phyloP scores from a whole-genome alignment of 768 basidiomycete species.

The Trametes meyenii region DNA sequence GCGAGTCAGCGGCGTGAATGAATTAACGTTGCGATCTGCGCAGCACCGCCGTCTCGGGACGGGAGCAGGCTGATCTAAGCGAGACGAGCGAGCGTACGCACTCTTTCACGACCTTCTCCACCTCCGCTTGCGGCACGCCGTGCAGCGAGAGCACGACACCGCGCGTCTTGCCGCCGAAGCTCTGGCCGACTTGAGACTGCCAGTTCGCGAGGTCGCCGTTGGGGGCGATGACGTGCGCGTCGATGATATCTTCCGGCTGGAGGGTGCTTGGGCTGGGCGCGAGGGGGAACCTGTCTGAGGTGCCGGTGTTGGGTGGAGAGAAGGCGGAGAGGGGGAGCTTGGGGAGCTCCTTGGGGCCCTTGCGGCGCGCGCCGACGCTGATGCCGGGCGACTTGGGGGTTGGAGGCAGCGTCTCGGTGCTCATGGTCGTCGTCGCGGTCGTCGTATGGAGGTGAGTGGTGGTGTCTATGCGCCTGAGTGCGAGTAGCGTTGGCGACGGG shows the following conservation, averaged over 20 bases:
- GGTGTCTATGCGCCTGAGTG: background rate
- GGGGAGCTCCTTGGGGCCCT: slow-evolving; percentile 65
- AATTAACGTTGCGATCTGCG: background rate
- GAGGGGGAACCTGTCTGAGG: slow-evolving; percentile 66
- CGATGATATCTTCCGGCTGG: slow-evolving; percentile 64
- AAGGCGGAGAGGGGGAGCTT: slow-evolving; percentile 78
- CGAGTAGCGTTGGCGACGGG: background rate
- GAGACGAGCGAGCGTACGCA: slow-evolving; percentile 38
- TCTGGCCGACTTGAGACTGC: slow-evolving; percentile 53
- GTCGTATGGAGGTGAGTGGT: background rate
- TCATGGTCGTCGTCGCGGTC: slow-evolving; percentile 11
- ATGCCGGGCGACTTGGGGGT: slow-evolving; percentile 46
- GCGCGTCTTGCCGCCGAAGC: slow-evolving; percentile 46
- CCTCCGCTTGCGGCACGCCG: slow-evolving; percentile 38
- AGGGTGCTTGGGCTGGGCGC: slow-evolving; percentile 70
- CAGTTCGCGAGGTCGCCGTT: slow-evolving; percentile 50
- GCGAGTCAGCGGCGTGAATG: background rate
- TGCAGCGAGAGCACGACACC: slow-evolving; percentile 63
- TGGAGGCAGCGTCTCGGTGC: slow-evolving; percentile 14
- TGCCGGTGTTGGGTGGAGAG: slow-evolving; percentile 67
- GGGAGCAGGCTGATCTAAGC: slow-evolving; percentile 15
- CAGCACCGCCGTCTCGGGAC: background rate
- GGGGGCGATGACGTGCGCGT: slow-evolving; percentile 61
- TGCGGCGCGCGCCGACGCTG: slow-evolving; percentile 55
- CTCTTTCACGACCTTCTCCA: slow-evolving; percentile 49